phyloP scores from a whole-genome alignment of 768 basidiomycete species.

The Lentinula detonsa region DNA sequence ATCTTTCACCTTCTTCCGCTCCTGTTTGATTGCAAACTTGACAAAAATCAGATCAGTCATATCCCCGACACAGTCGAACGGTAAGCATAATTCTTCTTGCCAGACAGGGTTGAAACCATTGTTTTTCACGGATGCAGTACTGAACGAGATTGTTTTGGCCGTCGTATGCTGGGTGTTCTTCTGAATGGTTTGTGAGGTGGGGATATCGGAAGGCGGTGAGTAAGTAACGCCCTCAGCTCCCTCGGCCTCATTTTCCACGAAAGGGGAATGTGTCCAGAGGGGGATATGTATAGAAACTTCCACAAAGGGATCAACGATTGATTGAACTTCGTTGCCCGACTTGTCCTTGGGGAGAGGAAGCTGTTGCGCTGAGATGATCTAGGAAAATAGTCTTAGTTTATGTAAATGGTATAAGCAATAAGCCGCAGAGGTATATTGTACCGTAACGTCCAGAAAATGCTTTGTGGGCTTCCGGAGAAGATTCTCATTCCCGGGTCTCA shows the following conservation, averaged over 20 bases:
- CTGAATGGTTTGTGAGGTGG: background rate
- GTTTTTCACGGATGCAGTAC: slow-evolving; percentile 66
- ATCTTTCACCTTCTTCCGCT: slow-evolving; percentile 18
- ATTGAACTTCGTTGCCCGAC: slow-evolving; percentile 54
- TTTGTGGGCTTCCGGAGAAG: slow-evolving; percentile 44
- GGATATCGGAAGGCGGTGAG: background rate
- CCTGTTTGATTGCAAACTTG: slow-evolving; percentile 70
- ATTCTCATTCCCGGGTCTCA: slow-evolving; percentile 62
- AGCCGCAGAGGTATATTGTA: background rate
- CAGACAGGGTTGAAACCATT: slow-evolving; percentile 94
- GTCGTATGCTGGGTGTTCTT: slow-evolving; percentile 9
- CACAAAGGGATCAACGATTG: slow-evolving; percentile 67
- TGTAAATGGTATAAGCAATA: background rate
- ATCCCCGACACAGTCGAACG: slow-evolving; percentile 65
- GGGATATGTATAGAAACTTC: slow-evolving; percentile 76
- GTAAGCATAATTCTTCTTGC: slow-evolving; percentile 65
- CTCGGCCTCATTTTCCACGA: slow-evolving; percentile 4
- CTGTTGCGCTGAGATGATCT: slow-evolving; percentile 84
- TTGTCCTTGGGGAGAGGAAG: slow-evolving; percentile 70
- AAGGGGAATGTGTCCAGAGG: slow-evolving; percentile 44
- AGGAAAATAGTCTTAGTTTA: background rate
- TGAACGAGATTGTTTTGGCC: slow-evolving; percentile 41
- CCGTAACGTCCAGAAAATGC: slow-evolving; percentile 58
- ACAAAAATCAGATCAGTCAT: slow-evolving; percentile 87
- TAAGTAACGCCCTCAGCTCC: slow-evolving; percentile 1